Evolutionary conservation across 1,139 yeast genomes (phyloP).

Genomic region (Nematodospora anomalae): DNA sequence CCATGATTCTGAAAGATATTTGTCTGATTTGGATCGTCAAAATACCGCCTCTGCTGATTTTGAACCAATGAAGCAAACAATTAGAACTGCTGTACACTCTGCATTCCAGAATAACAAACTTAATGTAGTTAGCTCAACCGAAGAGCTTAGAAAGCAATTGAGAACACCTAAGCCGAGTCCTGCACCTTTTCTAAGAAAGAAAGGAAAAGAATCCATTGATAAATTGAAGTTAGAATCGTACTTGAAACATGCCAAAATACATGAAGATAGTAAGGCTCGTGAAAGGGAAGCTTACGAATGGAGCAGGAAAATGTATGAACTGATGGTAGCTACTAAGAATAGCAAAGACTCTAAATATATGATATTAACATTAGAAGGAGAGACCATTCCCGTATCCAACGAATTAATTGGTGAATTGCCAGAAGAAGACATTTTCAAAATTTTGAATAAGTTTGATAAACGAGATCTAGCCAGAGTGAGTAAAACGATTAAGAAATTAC

Average conservation of each 20-base stretch:
- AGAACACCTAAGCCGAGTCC: background rate
- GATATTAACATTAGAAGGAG: slow-evolving; percentile 46
- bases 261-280: slow-evolving; percentile 47
- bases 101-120: slow-evolving; percentile 4
- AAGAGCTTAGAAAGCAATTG: background rate
- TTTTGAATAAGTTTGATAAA: slow-evolving; percentile 41
- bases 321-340: slow-evolving; percentile 23
- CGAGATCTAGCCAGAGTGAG: slow-evolving; percentile 21
- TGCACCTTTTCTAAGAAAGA: background rate
- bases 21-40: slow-evolving; percentile 16
- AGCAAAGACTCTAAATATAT: slow-evolving; percentile 35
- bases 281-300: slow-evolving; percentile 49
- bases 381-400: slow-evolving; percentile 34
- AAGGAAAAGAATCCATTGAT: slow-evolving; percentile 25
- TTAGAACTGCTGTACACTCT: slow-evolving; percentile 4
- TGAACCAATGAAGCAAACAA: slow-evolving; percentile 7
- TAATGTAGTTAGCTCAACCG: slow-evolving; percentile 3
- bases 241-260: slow-evolving; percentile 43
- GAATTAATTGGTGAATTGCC: slow-evolving; percentile 41
- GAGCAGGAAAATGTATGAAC: slow-evolving; percentile 49
- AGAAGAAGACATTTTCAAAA: slow-evolving; percentile 46
- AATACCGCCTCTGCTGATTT: slow-evolving; percentile 7
- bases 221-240: slow-evolving; percentile 30
- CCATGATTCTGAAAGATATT: slow-evolving; percentile 24
- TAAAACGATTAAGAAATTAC: slow-evolving; percentile 29